Percentiles rank a stretch among this genome's conserved stretches.
These are phyloP conservation scores for Solanum hybrid DNA, from an alignment of 305 asterid species.

Conservation along the genomic window DNA sequence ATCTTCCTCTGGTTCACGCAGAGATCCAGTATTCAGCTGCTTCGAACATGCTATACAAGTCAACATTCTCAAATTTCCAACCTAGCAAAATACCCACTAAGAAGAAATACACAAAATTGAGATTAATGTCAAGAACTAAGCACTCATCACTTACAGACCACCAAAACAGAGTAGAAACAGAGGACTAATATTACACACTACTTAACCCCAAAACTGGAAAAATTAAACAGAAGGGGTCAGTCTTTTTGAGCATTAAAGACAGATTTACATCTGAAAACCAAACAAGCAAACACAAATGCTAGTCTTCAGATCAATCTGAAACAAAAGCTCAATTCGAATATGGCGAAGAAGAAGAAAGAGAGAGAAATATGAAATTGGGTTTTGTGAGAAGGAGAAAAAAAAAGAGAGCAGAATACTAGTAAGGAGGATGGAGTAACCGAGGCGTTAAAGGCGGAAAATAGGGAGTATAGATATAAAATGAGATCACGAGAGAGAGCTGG, in stretches of 20 bases:
- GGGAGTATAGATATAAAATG: background rate
- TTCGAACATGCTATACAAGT: slow-evolving; percentile 85
- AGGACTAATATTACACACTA: background rate
- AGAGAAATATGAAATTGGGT: background rate
- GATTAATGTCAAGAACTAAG: background rate
- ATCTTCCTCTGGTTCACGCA: slow-evolving; percentile 54
- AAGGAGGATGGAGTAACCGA: background rate
- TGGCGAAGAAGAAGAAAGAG: background rate
- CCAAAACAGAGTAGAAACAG: background rate
- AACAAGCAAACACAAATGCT: background rate
- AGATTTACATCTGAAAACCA: background rate
- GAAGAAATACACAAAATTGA: background rate
- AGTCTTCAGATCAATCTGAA: background rate
- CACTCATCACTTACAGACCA: background rate
- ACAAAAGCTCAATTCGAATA: background rate
- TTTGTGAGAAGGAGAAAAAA: background rate
- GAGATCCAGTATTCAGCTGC: slow-evolving; percentile 65
- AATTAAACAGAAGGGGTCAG: background rate
- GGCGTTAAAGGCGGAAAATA: background rate
- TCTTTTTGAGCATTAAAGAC: background rate
- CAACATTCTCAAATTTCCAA: slow-evolving; percentile 37
- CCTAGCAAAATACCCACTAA: background rate
- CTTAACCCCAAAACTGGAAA: background rate
- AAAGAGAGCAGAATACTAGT: background rate
- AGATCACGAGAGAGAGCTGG: slow-evolving; percentile 3